Evolutionary conservation across 2,329 filamentous ascomycete genomes (phyloP), one percentile per base, ranked within the genome.

Genomic region (Neophaeococcomyces mojaviensis): DNA sequence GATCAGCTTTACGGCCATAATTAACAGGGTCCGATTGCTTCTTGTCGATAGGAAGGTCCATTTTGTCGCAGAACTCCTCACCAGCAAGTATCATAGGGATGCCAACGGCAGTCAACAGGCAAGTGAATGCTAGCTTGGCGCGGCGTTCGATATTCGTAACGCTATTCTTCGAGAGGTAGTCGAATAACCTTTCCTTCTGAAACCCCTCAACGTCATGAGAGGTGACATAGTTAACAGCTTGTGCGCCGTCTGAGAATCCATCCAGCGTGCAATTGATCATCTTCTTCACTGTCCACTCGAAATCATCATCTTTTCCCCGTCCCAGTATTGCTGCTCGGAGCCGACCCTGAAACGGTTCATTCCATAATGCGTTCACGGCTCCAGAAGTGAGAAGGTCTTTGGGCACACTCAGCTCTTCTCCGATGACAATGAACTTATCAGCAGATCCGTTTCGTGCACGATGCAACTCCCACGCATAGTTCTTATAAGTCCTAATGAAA

Each of bases 31-130:
- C 39, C 13, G 6, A 6, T 42, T 42, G 24, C 20, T 42, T 42
- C 22, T 33, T 13, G 8, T 15, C 39, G 13, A 19, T 13, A 7
- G 3, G 7, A 10, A 16, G 4, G 15, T 42, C 39, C 3, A 6
- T 6, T 26, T 31, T 13, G 22, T 42, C 39, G 26, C 22, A 30
- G 26, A 42, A 42, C 18, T 42, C 39, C 18, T 42, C 39, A 6
- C 39, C 39, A 3, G 39, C 20, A 13, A 42, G 16, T 20, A 42
- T 42, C 39, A 42, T 31, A 2, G 39, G 39, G 39, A 42, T 32
- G n/a, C 39, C 39, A 12, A 42, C 22, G 10, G 39, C 19, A 15
- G 39, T 42, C 6, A 42, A 15, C 9, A 42, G 26, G 28, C 39
- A 42, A 12, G 26, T 15, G 18, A 42, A 42, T 8, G 39, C 39